Evolutionary conservation across 768 basidiomycete species (phyloP).

Genomic region (Leucogyrophana mollusca): DNA sequence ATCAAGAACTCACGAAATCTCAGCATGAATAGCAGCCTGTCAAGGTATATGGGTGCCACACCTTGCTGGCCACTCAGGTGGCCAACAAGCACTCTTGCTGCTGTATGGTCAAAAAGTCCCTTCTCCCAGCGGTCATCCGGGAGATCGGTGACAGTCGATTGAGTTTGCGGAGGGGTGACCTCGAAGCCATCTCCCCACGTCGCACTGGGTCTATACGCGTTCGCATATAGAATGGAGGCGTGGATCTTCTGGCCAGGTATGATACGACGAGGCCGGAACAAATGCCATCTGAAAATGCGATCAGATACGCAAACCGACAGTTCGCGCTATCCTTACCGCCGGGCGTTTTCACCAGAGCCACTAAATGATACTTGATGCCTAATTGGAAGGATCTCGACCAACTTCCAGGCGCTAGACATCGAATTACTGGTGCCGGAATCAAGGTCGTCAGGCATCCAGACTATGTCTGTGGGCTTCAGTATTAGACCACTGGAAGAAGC

Average conservation of each 20-base stretch:
- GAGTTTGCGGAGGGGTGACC: constrained; percentile 9
- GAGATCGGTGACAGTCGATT: constrained; percentile 5
- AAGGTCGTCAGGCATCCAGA: constrained; percentile 26
- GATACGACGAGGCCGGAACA: constrained; percentile 21
- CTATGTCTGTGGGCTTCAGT: constrained; percentile 23
- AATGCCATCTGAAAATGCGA: constrained; percentile 11
- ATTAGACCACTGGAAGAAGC: constrained; percentile 23
- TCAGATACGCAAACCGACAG: neutral
- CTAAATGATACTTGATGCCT: constrained; percentile 20
- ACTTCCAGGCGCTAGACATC: constrained; percentile 14
- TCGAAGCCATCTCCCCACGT: constrained; percentile 23
- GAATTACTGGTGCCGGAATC: constrained; percentile 20
- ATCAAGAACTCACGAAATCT: constrained; percentile 17
- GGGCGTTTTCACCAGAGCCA: constrained; percentile 13
- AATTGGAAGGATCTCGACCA: constrained; percentile 21
- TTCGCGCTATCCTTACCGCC: constrained; percentile 10
- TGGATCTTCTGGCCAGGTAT: constrained; percentile 26
- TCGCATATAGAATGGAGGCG: constrained; percentile 20
- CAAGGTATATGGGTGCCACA: constrained; percentile 16
- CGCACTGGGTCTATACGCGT: constrained; percentile 16
- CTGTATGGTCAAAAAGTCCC: constrained; percentile 17
- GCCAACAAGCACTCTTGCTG: constrained; percentile 12
- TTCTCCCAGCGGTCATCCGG: constrained; percentile 17
- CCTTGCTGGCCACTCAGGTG: constrained; percentile 12
- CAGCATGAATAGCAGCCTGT: constrained; percentile 19